Evolutionary conservation across 2,329 filamentous ascomycete species (phyloP), one percentile per base, ranked within the genome.

Genomic region (Penicillium rolfsii): DNA sequence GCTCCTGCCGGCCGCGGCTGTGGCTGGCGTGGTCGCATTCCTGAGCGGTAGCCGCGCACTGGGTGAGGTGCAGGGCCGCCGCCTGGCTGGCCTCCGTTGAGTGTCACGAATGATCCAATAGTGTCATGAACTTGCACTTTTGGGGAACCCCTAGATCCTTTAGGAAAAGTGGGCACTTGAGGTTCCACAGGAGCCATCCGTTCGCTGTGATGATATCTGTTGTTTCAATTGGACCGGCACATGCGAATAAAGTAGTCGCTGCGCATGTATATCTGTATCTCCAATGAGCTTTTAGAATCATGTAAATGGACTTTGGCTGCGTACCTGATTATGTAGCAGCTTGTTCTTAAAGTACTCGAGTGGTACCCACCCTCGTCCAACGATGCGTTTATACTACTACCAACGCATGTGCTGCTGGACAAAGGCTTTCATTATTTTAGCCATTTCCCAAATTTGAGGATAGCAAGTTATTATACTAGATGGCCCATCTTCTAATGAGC

Each of bases 1-100:
- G 81, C 87, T 87, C 14, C 82, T 99, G 53, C 93, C 93, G 4
- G 88, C 87, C 28, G 87, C 89, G 57, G 83, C 83, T 36, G 79
- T 88, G 46, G 85, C 95, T 33, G 87, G 88, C 16, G 78, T 85
- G 28, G 85, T 93, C 57, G 87, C 91, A 11, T 91, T 96, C 74
- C 77, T 98, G 64, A 97, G 91, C 74, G 95, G 95, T 59, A 93
- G 89, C 74, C 89, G 93, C 77, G 95, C 95, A 5, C 82, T 99
- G 68, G 90, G 91, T 53, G 95, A 99, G 82, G 94, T 99, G 33
- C 95, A 97, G 81, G 87, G 89, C 72, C 86, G 95, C 67, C 87
- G 95, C 59, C 80, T 97, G 70, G 89, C 91, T 24, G 93, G 93
- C 5, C 74, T 85, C 64, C 79, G 86, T 74, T 89, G 73, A 81